Percentiles rank a stretch among this genome's conserved stretches.
These are phyloP conservation scores for Lactarius psammicola DNA, from an alignment of 768 basidiomycete species.

Conservation along the genomic window DNA sequence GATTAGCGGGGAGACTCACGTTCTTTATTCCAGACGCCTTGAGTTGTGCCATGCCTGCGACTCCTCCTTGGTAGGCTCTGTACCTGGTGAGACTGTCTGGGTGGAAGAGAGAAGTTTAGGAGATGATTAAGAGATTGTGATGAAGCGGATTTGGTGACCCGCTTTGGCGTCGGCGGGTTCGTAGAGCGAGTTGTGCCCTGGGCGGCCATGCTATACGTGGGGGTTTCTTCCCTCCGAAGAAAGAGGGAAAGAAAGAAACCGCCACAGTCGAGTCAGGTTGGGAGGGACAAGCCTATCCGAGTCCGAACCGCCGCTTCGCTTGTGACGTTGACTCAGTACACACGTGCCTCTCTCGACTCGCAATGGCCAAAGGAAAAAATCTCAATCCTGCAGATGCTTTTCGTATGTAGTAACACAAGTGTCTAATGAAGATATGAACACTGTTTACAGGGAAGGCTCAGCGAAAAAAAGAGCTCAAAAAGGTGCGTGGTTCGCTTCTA, in stretches of 20 bases:
- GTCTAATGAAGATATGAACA: conserved; percentile 5
- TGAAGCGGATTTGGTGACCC: conserved; percentile 65
- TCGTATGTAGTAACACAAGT: conserved; percentile 51
- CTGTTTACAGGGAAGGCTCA: conserved; percentile 76
- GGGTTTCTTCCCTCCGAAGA: conserved; percentile 49
- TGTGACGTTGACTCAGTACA: conserved; percentile 34
- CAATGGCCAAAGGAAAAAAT: conserved; percentile 85
- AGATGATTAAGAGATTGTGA: conserved; percentile 76
- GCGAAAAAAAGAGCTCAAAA: conserved; percentile 93
- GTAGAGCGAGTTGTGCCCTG: conserved; percentile 33
- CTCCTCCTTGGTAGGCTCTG: conserved; percentile 69
- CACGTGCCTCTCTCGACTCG: conserved; percentile 5
- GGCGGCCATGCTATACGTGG: conserved; percentile 26
- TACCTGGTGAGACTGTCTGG: conserved; percentile 65
- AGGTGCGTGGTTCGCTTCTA: conserved; percentile 50
- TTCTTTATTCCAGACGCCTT: conserved; percentile 86
- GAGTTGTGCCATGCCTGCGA: conserved; percentile 60
- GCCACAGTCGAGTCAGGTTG: conserved; percentile 23
- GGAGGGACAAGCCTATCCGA: conserved; percentile 22
- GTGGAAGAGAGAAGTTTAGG: conserved; percentile 91
- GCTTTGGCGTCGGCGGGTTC: conserved; percentile 48
- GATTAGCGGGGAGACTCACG: conserved; percentile 53
- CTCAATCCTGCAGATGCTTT: conserved; percentile 93
- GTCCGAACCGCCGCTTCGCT: neutral
- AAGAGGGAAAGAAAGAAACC: conserved; percentile 42